phyloP scores from a whole-genome alignment of 495 filamentous ascomycete genomes.

The Hypomontagnella submonticulosa region DNA sequence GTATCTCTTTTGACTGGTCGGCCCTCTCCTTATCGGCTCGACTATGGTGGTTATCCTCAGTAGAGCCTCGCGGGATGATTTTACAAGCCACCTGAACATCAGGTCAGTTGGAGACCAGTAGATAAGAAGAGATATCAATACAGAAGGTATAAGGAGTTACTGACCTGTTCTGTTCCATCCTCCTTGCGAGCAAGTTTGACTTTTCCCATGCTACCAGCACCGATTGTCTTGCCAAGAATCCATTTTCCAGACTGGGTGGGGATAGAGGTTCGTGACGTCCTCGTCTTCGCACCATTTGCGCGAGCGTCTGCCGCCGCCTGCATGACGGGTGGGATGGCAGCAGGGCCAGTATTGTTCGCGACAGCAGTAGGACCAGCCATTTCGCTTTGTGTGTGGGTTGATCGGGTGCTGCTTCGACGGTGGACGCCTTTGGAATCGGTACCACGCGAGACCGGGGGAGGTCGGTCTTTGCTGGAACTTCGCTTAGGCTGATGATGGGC shows the following conservation, averaged over 20 bases:
- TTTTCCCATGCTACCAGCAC: conserved; percentile 97
- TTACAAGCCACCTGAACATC: conserved; percentile 88
- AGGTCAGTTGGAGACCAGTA: conserved; percentile 21
- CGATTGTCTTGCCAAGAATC: conserved; percentile 96
- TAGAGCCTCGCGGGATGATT: conserved; percentile 90
- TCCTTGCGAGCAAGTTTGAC: conserved; percentile 87
- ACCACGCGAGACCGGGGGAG: conserved; percentile 49
- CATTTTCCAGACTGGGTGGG: conserved; percentile 86
- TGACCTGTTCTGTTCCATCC: conserved; percentile 83
- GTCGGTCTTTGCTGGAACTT: conserved; percentile 55
- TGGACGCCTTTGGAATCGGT: conserved; percentile 58
- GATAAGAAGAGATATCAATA: conserved; percentile 3
- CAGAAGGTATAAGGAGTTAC: conserved; percentile 29
- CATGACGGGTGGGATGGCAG: conserved; percentile 55
- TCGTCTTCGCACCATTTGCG: conserved; percentile 58
- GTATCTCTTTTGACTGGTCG: conserved; percentile 95
- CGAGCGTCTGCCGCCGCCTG: conserved; percentile 58
- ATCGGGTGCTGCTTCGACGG: conserved; percentile 55
- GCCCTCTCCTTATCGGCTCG: conserved; percentile 84
- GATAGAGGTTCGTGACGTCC: conserved; percentile 81
- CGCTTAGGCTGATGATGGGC: conserved; percentile 51
- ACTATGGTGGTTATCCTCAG: conserved; percentile 78
- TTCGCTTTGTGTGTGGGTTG: conserved; percentile 53
- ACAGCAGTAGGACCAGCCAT: conserved; percentile 63
- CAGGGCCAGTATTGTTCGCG: conserved; percentile 59